phyloP scores from a whole-genome alignment of 768 basidiomycete species.

The Gyrodon lividus region DNA sequence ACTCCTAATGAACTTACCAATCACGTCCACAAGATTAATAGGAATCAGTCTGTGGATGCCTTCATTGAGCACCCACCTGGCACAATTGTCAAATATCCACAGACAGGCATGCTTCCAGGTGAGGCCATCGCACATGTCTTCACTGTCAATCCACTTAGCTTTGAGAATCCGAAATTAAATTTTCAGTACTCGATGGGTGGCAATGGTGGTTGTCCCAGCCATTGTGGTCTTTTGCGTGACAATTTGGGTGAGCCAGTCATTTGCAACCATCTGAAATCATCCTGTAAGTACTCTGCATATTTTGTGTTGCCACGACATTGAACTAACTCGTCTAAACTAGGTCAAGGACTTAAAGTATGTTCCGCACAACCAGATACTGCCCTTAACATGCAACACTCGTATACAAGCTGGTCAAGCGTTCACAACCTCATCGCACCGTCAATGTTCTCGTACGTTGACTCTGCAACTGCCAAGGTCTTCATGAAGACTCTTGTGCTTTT shows the following conservation, averaged over 20 bases:
- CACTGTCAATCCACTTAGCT: not conserved
- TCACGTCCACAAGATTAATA: not conserved
- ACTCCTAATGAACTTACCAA: not conserved
- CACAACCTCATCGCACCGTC: not conserved
- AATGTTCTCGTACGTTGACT: not conserved
- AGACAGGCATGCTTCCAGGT: not conserved
- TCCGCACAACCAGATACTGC: not conserved
- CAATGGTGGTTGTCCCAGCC: not conserved
- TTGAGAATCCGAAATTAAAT: not conserved
- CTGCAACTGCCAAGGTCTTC: slow-evolving; percentile 14
- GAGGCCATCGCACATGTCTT: not conserved
- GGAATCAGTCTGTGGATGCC: not conserved
- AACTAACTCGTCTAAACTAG: not conserved
- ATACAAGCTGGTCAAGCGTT: not conserved
- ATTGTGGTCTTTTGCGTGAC: not conserved
- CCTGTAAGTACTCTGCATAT: not conserved
- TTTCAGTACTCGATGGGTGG: not conserved
- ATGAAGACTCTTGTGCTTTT: slow-evolving; percentile 22
- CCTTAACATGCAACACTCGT: not conserved
- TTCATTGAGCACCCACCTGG: not conserved
- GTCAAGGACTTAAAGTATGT: slow-evolving; percentile 1
- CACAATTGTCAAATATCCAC: not conserved
- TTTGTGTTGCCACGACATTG: not conserved
- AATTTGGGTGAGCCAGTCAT: not conserved
- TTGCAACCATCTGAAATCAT: not conserved